Percentiles rank a stretch among this genome's conserved stretches.
These are phyloP conservation scores for Aspergillus sp. DNA, from an alignment of 2,329 filamentous ascomycete genomes.

Conservation along the genomic window DNA sequence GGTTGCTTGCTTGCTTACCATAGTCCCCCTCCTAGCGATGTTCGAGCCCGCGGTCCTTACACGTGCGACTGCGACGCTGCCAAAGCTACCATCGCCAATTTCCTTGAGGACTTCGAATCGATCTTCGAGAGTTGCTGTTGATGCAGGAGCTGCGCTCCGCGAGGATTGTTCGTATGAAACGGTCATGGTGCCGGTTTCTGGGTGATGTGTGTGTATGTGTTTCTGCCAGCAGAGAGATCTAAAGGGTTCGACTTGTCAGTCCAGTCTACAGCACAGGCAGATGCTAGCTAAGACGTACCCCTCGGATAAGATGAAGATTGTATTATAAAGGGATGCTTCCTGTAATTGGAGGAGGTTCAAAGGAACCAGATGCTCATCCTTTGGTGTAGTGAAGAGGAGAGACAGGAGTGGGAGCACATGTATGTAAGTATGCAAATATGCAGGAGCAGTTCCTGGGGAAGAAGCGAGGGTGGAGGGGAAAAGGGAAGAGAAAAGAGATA, in stretches of 20 bases:
- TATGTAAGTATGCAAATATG: constrained; percentile 10
- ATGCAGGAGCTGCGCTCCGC: constrained; percentile 47
- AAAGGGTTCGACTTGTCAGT: constrained; percentile 15
- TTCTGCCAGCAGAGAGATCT: constrained; percentile 34
- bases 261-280: not conserved
- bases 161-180: constrained; percentile 62
- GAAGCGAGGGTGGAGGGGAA: constrained; percentile 20
- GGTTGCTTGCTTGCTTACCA: constrained; percentile 51
- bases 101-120: constrained; percentile 96
- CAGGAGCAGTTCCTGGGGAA: constrained; percentile 2
- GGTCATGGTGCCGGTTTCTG: constrained; percentile 55
- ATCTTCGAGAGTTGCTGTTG: constrained; percentile 64
- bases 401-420: constrained; percentile 14
- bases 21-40: constrained; percentile 79
- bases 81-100: constrained; percentile 97
- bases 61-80: constrained; percentile 84
- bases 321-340: not conserved
- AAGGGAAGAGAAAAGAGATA: constrained; percentile 14
- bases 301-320: not conserved
- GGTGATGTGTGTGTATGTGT: constrained; percentile 2
- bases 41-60: constrained; percentile 83
- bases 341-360: constrained; percentile 12
- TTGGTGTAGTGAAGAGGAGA: constrained; percentile 1
- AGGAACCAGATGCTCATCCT: constrained; percentile 23
- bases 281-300: not conserved